Base-by-base conservation (phyloP, 495 filamentous ascomycete genomes). In the Lindgomyces ingoldianus region DNA sequence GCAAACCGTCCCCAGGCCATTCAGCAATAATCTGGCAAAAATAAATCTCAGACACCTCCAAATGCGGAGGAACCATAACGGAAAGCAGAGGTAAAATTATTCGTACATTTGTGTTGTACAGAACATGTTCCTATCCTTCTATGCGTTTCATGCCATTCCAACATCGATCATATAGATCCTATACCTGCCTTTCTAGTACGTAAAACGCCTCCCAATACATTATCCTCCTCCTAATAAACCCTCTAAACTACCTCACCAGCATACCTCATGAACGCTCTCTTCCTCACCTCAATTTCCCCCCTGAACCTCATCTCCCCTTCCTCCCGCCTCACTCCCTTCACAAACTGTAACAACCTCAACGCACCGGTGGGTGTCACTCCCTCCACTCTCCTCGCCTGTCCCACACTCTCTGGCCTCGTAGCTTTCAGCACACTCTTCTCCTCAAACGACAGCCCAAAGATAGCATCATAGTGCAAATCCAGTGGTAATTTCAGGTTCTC, bases 311-410 rank as follows among this genome's bases (percentile, higher is more conserved):
- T 45, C 42, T 60, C 59, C 39, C 21, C 26, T 54, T 71, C 45
- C 44, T 52, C 65, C 58, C 66, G 72, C 65, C 65, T 62, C 51
- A 65, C 66, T 8, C 71, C 70, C 49, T 64, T 75, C 11, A 85
- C 83, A 70, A 80, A 80, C 39, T 72, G 74, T n/a, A 89, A 70
- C 61, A 91, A 61, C 51, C 78, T 74, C 56, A 89, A 64, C 27
- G 81, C 80, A 0, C 84, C 87, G 2, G 79, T 77, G 0, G 87
- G 85, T 29, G 87, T 90, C 12, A 90, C 81, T 1, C 94, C 93
- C 74, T 98, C 94, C 52, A 96, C 84, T 10, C 95, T 77, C 51
- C 91, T 77, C 18, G 93, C 93, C 85, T 96, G 93, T 2, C 91
- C 95, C 24, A 98, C 76, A 51, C 82, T 93, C 70, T 91, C 89